These are phyloP conservation scores for Alternaria incomplexa DNA, from an alignment of 2,329 filamentous ascomycete genomes.

Conservation along the genomic window DNA sequence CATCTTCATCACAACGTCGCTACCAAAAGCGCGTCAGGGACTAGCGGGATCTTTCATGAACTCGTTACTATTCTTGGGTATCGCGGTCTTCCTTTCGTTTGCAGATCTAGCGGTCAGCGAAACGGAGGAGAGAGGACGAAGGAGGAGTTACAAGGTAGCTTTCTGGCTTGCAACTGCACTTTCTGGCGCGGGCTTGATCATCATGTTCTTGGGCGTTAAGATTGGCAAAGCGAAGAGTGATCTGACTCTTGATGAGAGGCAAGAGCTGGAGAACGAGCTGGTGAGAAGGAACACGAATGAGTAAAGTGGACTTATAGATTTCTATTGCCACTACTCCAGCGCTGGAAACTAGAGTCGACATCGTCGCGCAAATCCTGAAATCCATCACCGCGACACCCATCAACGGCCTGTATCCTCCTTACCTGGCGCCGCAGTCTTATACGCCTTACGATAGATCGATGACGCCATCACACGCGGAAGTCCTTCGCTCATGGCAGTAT, in stretches of 20 bases:
- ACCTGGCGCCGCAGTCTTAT: not conserved
- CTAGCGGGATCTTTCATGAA: constrained; percentile 47
- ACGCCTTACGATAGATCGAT: not conserved
- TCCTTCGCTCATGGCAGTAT: constrained; percentile 16
- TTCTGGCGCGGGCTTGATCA: constrained; percentile 34
- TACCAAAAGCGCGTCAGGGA: constrained; percentile 44
- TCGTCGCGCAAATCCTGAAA: not conserved
- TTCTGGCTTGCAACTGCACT: constrained; percentile 47
- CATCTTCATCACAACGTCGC: constrained; percentile 46
- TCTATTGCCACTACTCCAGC: not conserved
- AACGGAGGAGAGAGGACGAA: constrained; percentile 36
- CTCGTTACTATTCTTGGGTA: constrained; percentile 45
- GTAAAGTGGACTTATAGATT: not conserved
- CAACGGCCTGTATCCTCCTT: not conserved
- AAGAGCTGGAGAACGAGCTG: constrained; percentile 40
- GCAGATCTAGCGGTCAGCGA: constrained; percentile 45
- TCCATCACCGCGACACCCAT: not conserved
- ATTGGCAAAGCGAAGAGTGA: constrained; percentile 47
- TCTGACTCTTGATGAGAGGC: constrained; percentile 41
- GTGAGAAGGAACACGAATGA: constrained; percentile 19
- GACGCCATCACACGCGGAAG: not conserved
- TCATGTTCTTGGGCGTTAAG: constrained; percentile 47
- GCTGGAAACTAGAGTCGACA: not conserved
- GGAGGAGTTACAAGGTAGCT: constrained; percentile 45
- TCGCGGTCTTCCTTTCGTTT: constrained; percentile 44